Base-by-base conservation (phyloP, 495 filamentous ascomycete genomes). In the Penicillium egyptiacum region DNA sequence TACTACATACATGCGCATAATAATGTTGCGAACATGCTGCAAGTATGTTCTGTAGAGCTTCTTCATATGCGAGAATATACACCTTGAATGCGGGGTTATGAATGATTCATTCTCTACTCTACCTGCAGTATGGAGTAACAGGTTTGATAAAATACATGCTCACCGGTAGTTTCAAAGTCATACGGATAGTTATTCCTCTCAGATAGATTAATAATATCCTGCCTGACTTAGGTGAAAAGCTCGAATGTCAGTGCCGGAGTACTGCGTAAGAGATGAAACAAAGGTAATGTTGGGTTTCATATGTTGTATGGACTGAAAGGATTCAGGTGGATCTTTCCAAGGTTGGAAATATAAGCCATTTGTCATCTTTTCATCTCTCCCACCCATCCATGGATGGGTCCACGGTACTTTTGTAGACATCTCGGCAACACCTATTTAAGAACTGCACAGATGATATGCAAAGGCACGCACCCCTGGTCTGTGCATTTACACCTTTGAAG, bases 391-490 rank as follows among this genome's bases (percentile, higher is more conserved):
- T n/a, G n/a, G n/a, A n/a, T n/a, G n/a, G n/a, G n/a, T n/a, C n/a
- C 30, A 12, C 2, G 10, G 10, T 6, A 16, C 4, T 5, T 28
- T 10, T 6, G 33, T 35, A 7, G 5, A 16, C 14, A n/a, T 37
- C 8, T 30, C 33, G 33, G 33, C 5, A 31, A 31, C 11, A 39
- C 35, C 35, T 33, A 2, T 33, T n/a, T 39, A 39, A 39, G 11
- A 44, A 43, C 22, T 14, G 22, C 20, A 26, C 10, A 23, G 3
- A 25, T 44, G 20, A 44, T 44, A 44, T 44, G 42, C 12, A 22
- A 45, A 46, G 23, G 51, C 28, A 54, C 51, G 51, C 26, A 53
- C 51, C 51, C 39, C 40, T 53, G 50, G 37, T 26, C 50, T 37
- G 49, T 50, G 48, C 39, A 40, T 23, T 10, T 12, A 50, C 30